A percentile compares a stretch with the other conserved stretches of the same genome.
phyloP scores from a whole-genome alignment of 1,284 basidiomycete species.

The Melampsora occidentalis region DNA sequence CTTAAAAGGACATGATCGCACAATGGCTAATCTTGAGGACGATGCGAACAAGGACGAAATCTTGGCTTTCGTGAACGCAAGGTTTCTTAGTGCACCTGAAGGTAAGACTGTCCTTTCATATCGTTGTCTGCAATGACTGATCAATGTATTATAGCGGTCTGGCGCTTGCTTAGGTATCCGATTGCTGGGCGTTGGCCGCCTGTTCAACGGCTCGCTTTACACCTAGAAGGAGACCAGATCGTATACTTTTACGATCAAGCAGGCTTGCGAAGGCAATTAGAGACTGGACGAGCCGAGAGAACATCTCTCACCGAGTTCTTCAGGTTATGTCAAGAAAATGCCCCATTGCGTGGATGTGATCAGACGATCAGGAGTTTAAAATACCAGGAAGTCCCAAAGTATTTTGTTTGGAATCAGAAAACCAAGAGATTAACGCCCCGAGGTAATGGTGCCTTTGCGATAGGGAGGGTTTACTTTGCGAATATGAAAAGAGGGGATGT shows the following conservation, averaged over 20 bases:
- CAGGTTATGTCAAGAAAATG: background rate
- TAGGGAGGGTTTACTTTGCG: constrained; percentile 56
- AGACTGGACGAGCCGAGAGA: background rate
- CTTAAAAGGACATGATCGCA: constrained; percentile 58
- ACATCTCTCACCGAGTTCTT: constrained; percentile 4
- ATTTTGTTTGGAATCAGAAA: too few species aligned
- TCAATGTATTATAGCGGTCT: background rate
- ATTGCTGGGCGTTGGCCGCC: background rate
- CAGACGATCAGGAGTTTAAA: background rate
- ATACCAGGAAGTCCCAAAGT: too few species aligned
- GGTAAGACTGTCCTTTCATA: too few species aligned
- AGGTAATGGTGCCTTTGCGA: too few species aligned
- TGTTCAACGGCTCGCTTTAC: background rate
- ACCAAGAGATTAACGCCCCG: too few species aligned
- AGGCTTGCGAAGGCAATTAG: background rate
- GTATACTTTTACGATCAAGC: background rate
- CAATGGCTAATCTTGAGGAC: constrained; percentile 51
- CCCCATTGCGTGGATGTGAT: too few species aligned
- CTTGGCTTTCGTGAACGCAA: constrained; percentile 53
- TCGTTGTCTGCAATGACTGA: too few species aligned
- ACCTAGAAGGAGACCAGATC: background rate
- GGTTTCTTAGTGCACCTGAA: constrained; percentile 56
- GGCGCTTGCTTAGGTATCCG: background rate
- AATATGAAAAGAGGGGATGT: constrained; percentile 53
- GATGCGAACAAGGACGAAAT: constrained; percentile 53